phyloP scores from a whole-genome alignment of 2,329 filamentous ascomycete genomes.

The Penicillium corylophilum region DNA sequence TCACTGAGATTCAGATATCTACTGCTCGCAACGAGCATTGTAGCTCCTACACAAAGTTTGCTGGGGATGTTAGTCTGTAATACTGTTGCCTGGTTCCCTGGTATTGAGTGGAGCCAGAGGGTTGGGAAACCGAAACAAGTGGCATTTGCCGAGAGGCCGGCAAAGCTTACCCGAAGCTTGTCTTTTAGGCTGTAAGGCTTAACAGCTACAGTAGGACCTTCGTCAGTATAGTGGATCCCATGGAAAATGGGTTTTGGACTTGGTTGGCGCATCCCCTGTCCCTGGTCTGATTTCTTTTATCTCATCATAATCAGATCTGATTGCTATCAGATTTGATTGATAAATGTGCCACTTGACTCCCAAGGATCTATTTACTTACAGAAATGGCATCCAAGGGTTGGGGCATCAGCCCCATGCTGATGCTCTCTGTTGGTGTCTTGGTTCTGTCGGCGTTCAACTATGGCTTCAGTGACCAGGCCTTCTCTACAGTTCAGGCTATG shows the following conservation, averaged over 20 bases:
- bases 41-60: no score
- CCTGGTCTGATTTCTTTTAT: not conserved
- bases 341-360: not conserved
- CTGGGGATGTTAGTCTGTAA: not conserved
- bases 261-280: not conserved
- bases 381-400: slow-evolving; percentile 1
- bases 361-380: not conserved
- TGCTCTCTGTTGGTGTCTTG: slow-evolving; percentile 9
- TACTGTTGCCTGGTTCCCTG: not conserved
- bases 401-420: slow-evolving; percentile 8
- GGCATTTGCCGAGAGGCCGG: not conserved
- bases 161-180: slow-evolving; percentile 2
- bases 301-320: slow-evolving; percentile 3
- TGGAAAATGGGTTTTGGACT: not conserved
- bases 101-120: not conserved
- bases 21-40: no score
- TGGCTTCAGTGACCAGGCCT: slow-evolving; percentile 15
- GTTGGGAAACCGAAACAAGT: not conserved
- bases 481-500: slow-evolving; percentile 13
- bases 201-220: not conserved
- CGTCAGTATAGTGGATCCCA: not conserved
- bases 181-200: not conserved
- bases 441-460: slow-evolving; percentile 7
- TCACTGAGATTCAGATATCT: no score
- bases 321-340: slow-evolving; percentile 6